Evolutionary conservation across 257 asterid species (phyloP).

Genomic region (Petunia secreta): DNA sequence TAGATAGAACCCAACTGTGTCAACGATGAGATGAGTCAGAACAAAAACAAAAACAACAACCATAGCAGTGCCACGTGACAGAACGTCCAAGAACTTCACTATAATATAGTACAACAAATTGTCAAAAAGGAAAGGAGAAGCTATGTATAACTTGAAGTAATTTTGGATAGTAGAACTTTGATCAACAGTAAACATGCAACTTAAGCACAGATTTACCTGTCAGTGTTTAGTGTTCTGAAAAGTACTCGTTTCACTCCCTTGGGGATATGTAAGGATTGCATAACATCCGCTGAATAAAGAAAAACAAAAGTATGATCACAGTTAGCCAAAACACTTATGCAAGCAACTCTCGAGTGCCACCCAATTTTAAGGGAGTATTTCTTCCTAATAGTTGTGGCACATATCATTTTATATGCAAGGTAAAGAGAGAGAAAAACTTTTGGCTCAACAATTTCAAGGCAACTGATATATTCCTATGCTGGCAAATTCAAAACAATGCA

Average conservation of each 20-base stretch:
- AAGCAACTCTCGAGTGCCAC: not conserved
- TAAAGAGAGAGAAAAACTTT: not conserved
- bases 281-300: constrained; percentile 69
- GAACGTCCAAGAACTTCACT: constrained; percentile 5
- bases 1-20: not conserved
- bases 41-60: not conserved
- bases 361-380: constrained; percentile 7
- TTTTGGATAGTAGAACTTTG: not conserved
- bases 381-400: not conserved
- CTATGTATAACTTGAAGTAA: not conserved
- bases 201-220: constrained; percentile 59
- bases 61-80: not conserved
- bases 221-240: constrained; percentile 90
- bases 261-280: constrained; percentile 88
- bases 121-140: not conserved
- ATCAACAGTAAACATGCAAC: constrained; percentile 12
- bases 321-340: not conserved
- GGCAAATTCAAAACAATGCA: not conserved
- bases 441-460: not conserved
- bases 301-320: constrained; percentile 18
- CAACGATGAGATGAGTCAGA: not conserved
- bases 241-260: constrained; percentile 90
- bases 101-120: not conserved
- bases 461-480: not conserved
- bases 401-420: not conserved